Percentiles rank a stretch among this genome's conserved stretches.
phyloP scores from a whole-genome alignment of 2,329 filamentous ascomycete species.

The Dryadomyces sulphureus region DNA sequence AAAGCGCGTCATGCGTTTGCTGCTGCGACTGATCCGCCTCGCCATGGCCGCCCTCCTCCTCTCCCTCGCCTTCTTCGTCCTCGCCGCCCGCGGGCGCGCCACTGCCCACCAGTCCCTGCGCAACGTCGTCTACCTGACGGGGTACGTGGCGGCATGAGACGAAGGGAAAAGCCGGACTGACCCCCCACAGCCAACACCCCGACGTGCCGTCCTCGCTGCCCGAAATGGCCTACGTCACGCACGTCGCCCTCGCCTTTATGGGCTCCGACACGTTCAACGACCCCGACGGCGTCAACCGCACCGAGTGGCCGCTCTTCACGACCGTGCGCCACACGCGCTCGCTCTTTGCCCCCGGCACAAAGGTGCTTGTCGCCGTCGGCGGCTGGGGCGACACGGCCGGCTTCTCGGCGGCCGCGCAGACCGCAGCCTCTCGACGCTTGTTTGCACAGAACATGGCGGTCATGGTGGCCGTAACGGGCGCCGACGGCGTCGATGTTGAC shows the following conservation, averaged over 20 bases:
- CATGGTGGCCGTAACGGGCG: conserved; percentile 46
- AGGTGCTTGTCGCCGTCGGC: conserved; percentile 56
- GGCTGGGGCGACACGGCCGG: conserved; percentile 59
- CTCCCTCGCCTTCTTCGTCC: background rate
- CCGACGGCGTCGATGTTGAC: conserved; percentile 54
- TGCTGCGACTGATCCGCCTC: background rate
- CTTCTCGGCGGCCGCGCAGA: conserved; percentile 42
- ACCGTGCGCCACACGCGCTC: conserved; percentile 30
- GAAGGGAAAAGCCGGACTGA: too few relatives aligned
- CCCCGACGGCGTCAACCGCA: conserved; percentile 18
- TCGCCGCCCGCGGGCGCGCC: too few relatives aligned
- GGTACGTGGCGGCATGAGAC: too few relatives aligned
- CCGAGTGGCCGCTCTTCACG: conserved; percentile 37
- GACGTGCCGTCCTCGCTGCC: conserved; percentile 20
- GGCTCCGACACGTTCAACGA: conserved; percentile 35
- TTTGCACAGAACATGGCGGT: conserved; percentile 51
- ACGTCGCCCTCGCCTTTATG: conserved; percentile 45
- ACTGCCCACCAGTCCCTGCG: conserved; percentile 4
- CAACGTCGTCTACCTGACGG: conserved; percentile 35
- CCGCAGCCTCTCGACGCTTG: conserved; percentile 31
- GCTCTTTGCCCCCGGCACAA: conserved; percentile 35
- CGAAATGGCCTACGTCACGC: conserved; percentile 31
- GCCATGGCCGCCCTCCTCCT: background rate
- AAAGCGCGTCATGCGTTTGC: background rate
- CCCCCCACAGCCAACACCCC: conserved; percentile 28